Evolutionary conservation across 1,139 yeast genomes (phyloP).

Genomic region (Scheffersomyces titani): DNA sequence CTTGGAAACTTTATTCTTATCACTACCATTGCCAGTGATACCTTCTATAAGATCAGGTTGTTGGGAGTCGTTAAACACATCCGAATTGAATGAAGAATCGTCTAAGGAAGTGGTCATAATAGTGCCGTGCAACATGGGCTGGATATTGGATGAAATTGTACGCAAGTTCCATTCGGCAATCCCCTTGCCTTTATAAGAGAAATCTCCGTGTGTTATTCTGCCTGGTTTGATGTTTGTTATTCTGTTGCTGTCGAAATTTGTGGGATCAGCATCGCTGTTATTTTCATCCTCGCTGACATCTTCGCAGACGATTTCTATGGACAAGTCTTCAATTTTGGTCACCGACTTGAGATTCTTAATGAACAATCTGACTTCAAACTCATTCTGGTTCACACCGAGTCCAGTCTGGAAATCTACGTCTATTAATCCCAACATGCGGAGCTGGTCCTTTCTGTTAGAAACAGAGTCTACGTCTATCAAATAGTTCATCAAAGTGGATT

Average conservation of each 20-base stretch:
- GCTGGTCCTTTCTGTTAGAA: constrained; percentile 18
- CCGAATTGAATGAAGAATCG: constrained; percentile 1
- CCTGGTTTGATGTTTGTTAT: constrained; percentile 45
- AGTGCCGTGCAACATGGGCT: constrained; percentile 67
- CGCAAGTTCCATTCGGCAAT: constrained; percentile 74
- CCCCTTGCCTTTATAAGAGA: constrained; percentile 53
- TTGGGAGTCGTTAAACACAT: constrained; percentile 3
- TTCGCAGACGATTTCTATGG: constrained; percentile 50
- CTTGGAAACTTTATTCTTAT: not conserved
- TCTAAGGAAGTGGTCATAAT: constrained; percentile 20
- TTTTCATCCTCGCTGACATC: constrained; percentile 4
- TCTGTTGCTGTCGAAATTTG: constrained; percentile 2
- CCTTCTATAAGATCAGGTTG: constrained; percentile 7
- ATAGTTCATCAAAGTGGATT: constrained; percentile 64
- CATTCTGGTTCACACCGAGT: constrained; percentile 62
- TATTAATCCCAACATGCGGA: constrained; percentile 52
- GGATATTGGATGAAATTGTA: constrained; percentile 61
- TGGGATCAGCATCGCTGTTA: constrained; percentile 1
- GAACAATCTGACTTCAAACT: constrained; percentile 71
- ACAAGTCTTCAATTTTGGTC: constrained; percentile 57
- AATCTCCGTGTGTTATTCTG: constrained; percentile 74
- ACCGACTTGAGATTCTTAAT: constrained; percentile 50
- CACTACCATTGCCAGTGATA: constrained; percentile 1
- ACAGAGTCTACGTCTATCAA: constrained; percentile 49
- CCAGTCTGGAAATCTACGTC: constrained; percentile 61